These are phyloP conservation scores for Zygoascus bituminiphila DNA, from an alignment of 805 yeast species.

Conservation along the genomic window DNA sequence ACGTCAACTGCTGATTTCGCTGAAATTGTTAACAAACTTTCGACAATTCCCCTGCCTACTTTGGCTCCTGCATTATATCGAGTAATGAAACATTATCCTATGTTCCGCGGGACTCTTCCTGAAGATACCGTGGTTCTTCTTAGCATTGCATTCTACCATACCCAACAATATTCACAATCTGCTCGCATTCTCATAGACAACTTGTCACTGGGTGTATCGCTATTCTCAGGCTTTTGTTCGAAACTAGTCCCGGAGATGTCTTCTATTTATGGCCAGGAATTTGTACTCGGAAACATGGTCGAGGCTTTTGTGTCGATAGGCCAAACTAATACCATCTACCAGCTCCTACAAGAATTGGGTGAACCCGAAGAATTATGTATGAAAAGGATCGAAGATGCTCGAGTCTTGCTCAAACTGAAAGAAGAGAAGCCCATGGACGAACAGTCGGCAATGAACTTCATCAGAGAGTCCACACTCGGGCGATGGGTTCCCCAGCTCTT, in stretches of 20 bases:
- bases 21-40: not conserved
- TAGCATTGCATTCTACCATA: slow-evolving; percentile 5
- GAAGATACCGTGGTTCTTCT: slow-evolving; percentile 6
- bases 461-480: not conserved
- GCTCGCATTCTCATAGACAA: slow-evolving; percentile 8
- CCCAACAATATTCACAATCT: slow-evolving; percentile 7
- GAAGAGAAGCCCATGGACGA: not conserved
- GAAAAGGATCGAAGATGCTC: not conserved
- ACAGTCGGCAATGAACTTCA: not conserved
- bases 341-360: slow-evolving; percentile 13
- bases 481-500: slow-evolving; percentile 9
- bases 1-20: not conserved
- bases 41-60: not conserved
- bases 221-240: slow-evolving; percentile 10
- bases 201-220: slow-evolving; percentile 13
- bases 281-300: slow-evolving; percentile 14
- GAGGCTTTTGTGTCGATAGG: slow-evolving; percentile 10
- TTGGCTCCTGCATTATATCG: not conserved
- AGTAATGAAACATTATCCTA: not conserved
- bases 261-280: slow-evolving; percentile 8
- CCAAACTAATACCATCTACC: slow-evolving; percentile 16
- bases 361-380: not conserved
- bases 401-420: not conserved
- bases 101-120: not conserved
- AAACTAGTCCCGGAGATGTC: slow-evolving; percentile 12